phyloP scores from a whole-genome alignment of 1,284 basidiomycete species.

The Trichosporon sp. region DNA sequence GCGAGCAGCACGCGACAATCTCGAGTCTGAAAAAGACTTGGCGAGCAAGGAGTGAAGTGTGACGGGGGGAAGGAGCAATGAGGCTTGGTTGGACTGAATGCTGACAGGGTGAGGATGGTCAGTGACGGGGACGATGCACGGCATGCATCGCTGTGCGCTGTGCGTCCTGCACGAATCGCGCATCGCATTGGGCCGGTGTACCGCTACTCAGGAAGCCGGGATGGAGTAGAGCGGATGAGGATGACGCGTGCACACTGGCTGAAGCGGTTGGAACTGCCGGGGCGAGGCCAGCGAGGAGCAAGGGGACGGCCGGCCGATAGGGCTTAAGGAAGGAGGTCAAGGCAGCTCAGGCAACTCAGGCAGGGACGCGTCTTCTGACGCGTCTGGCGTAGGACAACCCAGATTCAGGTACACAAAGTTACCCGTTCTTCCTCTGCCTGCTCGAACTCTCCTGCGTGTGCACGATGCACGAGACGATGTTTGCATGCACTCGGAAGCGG shows the following conservation, averaged over 20 bases:
- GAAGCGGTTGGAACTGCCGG: not conserved
- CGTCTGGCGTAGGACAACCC: not conserved
- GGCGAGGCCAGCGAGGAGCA: not conserved
- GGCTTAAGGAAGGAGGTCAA: not conserved
- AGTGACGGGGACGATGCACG: not conserved
- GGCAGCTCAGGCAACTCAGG: not conserved
- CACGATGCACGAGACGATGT: too few relatives aligned
- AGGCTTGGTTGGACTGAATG: not conserved
- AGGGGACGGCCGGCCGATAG: too few relatives aligned
- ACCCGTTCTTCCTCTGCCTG: not conserved
- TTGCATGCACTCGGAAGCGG: not conserved
- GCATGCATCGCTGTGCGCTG: not conserved
- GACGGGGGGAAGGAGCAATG: not conserved
- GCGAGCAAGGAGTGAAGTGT: not conserved
- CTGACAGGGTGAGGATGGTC: not conserved
- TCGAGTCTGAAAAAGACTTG: too few relatives aligned
- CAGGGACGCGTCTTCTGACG: not conserved
- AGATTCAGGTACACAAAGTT: not conserved
- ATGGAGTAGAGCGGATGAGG: not conserved
- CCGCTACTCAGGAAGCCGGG: constrained; percentile 11
- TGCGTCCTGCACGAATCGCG: too few relatives aligned
- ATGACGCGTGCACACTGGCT: not conserved
- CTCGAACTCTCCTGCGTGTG: not conserved
- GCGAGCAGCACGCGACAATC: not conserved
- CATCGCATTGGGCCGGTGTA: not conserved